Conservation (phyloP, 352 stramenopile species). For the Hyphochytrium catenoides region DNA sequence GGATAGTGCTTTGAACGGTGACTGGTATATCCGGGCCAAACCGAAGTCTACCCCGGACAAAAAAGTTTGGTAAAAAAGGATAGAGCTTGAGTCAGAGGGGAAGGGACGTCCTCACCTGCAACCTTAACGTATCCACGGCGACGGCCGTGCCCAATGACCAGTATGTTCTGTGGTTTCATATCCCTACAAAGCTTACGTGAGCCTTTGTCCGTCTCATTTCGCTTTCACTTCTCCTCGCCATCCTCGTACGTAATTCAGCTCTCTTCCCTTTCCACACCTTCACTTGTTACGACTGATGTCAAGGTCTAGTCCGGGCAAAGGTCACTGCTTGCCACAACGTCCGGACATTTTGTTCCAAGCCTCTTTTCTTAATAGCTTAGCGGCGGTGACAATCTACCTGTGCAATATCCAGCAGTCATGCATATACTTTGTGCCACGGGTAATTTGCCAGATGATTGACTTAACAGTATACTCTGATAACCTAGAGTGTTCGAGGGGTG, state of each 20-base stretch:
- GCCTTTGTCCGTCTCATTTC: no score
- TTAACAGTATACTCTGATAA: conserved; percentile 72
- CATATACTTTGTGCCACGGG: conserved; percentile 76
- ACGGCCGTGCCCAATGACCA: conserved; percentile 59
- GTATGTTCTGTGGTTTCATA: conserved; percentile 78
- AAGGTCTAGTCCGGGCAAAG: no score
- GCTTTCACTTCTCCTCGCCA: no score
- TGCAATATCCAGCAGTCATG: conserved; percentile 79
- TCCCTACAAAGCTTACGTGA: no score
- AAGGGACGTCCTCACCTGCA: conserved; percentile 19
- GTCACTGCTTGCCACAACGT: no score
- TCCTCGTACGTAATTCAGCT: no score
- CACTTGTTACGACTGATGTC: no score
- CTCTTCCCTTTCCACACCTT: no score
- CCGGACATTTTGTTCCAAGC: no score
- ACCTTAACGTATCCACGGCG: conserved; percentile 59
- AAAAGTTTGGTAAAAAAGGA: conserved; percentile 1
- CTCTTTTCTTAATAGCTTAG: no score
- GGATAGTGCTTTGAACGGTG: conserved; percentile 59
- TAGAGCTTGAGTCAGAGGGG: no score
- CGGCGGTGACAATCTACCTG: no score
- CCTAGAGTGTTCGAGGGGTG: conserved; percentile 26
- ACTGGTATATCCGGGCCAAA: conserved; percentile 57
- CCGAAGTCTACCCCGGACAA: conserved; percentile 32
- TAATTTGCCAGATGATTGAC: conserved; percentile 72